Percentiles rank a stretch among this genome's conserved stretches.
Conservation (phyloP, 176 grass and related monocot genomes). For the Oryza rufipogon region DNA sequence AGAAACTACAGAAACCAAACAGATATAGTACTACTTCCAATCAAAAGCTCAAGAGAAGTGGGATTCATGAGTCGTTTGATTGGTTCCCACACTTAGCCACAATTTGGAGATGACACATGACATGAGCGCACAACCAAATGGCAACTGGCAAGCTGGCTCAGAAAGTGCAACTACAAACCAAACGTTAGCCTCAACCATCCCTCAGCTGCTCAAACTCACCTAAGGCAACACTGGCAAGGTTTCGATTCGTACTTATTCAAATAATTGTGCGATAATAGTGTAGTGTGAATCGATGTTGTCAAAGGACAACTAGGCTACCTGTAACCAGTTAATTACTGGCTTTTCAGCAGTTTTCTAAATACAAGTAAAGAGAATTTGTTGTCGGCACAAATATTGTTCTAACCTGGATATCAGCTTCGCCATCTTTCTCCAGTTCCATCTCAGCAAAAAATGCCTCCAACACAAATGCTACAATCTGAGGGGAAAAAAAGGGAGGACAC, state of each 20-base stretch:
- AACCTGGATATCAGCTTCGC: slow-evolving; percentile 55
- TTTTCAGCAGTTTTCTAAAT: background rate
- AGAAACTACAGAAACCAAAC: background rate
- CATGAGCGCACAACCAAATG: too few species aligned
- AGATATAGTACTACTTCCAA: background rate
- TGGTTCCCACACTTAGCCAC: background rate
- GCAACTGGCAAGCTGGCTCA: background rate
- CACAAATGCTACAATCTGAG: slow-evolving; percentile 94
- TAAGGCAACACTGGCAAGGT: background rate
- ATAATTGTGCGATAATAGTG: background rate
- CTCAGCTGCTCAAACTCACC: background rate
- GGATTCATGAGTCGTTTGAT: background rate
- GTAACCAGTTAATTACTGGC: background rate
- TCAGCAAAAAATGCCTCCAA: slow-evolving; percentile 98
- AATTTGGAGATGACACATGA: background rate
- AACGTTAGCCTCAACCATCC: background rate
- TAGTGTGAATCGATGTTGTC: slow-evolving; percentile 6
- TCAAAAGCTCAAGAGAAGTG: background rate
- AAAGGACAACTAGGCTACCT: background rate
- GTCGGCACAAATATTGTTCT: slow-evolving; percentile 18
- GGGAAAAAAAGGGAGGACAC: slow-evolving; percentile 11
- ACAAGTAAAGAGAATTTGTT: slow-evolving; percentile 4
- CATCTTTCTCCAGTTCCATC: slow-evolving; percentile 89
- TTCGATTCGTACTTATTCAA: slow-evolving; percentile 12
- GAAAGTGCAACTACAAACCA: background rate